Percentiles rank a stretch among this genome's conserved stretches.
These are phyloP conservation scores for Endocarpon pusillum DNA, from an alignment of 495 filamentous ascomycete genomes.

Conservation along the genomic window DNA sequence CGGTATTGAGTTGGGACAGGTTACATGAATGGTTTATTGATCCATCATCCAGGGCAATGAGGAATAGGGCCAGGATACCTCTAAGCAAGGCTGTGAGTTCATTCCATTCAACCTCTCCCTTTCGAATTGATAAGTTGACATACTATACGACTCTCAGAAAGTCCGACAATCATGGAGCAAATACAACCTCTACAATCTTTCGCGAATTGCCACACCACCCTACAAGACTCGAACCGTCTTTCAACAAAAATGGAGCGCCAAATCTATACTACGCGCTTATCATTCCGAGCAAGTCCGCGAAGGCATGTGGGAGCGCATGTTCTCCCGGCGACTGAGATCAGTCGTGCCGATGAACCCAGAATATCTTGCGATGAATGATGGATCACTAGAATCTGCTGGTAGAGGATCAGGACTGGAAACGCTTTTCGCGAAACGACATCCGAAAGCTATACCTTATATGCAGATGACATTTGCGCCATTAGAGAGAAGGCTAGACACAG, in stretches of 20 bases:
- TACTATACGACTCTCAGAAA: conserved; percentile 63
- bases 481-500: conserved; percentile 79
- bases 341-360: conserved; percentile 69
- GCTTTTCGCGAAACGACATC: conserved; percentile 5
- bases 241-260: conserved; percentile 95
- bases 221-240: conserved; percentile 51
- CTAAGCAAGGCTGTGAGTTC: too few species aligned
- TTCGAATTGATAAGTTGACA: too few species aligned
- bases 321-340: conserved; percentile 54
- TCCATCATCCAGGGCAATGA: too few species aligned
- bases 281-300: conserved; percentile 90
- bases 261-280: conserved; percentile 65
- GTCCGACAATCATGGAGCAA: conserved; percentile 95
- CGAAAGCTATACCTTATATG: conserved; percentile 47
- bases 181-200: conserved; percentile 85
- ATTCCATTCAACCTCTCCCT: too few species aligned
- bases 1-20: too few species aligned
- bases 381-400: conserved; percentile 62
- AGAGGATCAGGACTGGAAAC: conserved; percentile 54
- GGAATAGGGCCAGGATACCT: too few species aligned
- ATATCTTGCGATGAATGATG: conserved; percentile 62
- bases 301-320: conserved; percentile 82
- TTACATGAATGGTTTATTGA: too few species aligned
- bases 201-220: conserved; percentile 25
- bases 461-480: conserved; percentile 83